These are phyloP conservation scores for Lepidium aucheri DNA, from an alignment of 345 rosid genomes.

Conservation along the genomic window DNA sequence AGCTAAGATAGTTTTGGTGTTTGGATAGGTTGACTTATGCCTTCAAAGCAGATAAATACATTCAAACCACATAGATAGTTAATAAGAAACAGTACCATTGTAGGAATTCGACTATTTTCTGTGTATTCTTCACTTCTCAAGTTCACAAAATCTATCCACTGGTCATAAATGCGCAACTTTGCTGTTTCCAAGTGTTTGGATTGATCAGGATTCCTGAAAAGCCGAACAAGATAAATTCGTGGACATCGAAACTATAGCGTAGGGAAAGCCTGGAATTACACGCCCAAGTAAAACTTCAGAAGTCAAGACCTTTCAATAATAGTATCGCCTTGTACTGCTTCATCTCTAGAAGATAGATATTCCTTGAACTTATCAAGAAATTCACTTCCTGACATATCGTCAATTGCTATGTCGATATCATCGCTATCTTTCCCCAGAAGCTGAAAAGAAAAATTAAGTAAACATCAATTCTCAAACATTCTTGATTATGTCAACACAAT, in stretches of 20 bases:
- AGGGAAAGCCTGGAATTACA: not conserved
- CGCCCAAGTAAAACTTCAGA: not conserved
- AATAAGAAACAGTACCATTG: constrained; percentile 40
- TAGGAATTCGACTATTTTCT: constrained; percentile 82
- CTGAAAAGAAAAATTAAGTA: constrained; percentile 33
- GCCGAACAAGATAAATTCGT: not conserved
- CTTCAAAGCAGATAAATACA: not conserved
- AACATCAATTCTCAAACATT: not conserved
- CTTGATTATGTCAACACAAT: not conserved
- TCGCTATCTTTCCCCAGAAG: constrained; percentile 82
- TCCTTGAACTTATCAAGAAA: constrained; percentile 68
- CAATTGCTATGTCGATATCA: constrained; percentile 88
- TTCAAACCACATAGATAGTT: not conserved
- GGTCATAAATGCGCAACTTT: constrained; percentile 70
- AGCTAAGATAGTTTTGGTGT: not conserved
- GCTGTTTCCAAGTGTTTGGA: constrained; percentile 97
- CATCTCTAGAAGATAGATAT: constrained; percentile 54
- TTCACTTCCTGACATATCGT: constrained; percentile 75
- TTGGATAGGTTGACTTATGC: not conserved
- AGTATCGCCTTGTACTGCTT: constrained; percentile 56
- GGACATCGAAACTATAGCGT: not conserved
- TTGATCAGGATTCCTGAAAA: constrained; percentile 86
- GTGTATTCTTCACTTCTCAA: constrained; percentile 81
- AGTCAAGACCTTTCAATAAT: constrained; percentile 55
- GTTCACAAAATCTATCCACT: constrained; percentile 96